Evolutionary conservation across 805 yeast species (phyloP), one percentile per base, ranked within the genome.

Genomic region (Nakazawaea pomicola): DNA sequence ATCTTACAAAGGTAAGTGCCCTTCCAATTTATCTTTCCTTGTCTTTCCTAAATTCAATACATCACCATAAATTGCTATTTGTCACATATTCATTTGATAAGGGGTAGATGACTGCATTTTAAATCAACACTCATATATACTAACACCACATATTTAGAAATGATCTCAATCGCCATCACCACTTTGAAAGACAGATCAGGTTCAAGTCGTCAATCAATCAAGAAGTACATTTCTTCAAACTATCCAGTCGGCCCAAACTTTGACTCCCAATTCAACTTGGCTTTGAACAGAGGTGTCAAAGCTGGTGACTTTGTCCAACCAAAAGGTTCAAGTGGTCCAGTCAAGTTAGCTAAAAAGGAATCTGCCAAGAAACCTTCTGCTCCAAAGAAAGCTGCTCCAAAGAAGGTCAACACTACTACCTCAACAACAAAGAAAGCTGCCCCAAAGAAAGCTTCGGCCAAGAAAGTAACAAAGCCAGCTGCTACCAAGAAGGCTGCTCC

Each of bases 321-420:
- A 58, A 86, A 87, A 67, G 95, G 95, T 36, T 82, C 95, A 15
- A 80, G 95, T 10, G 95, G 95, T 37, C 86, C 95, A 35, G 76
- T 86, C 49, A 85, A 86, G 64, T 61, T 83, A 46, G 70, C 66
- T 56, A 76, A 76, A 66, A 60, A 65, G 53, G 49, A 55, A 38
- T 38, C 48, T 25, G 59, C 60, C 33, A 67, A 65, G 56, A 60
- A 55, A 47, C 50, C 65, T 9, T 60, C 59, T 27, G 46, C 57
- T 14, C 48, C 60, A 37, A 47, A 46, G 45, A 43, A 33, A 33
- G 32, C 30, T 15, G 45, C 41, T 29, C 42, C 38, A 45, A 44
- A 54, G 56, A 40, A 44, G 46, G 50, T 55, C 18, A 58, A 59
- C 46, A 53, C 52, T 30, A 54, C 56, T 16, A 48, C 58, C 40